A percentile compares a stretch with the other conserved stretches of the same genome.
phyloP scores from a whole-genome alignment of 1,284 basidiomycete species.

The Mrakiaceae sp. region DNA sequence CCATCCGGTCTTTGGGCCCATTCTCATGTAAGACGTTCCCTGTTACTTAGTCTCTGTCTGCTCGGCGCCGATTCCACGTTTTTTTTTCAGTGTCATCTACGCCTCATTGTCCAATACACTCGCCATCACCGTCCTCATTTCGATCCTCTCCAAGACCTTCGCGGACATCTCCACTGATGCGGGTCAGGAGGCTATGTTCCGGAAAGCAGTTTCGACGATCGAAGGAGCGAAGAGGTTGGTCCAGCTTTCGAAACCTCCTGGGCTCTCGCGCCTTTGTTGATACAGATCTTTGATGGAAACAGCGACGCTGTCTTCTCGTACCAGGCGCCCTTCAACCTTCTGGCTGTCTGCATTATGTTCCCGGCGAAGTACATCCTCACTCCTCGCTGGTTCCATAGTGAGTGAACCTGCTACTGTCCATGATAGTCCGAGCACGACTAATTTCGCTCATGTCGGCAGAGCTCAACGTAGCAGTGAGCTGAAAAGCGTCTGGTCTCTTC shows the following conservation, averaged over 20 bases:
- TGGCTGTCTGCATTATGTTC: conserved; percentile 69
- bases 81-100: conserved; percentile 46
- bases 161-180: conserved; percentile 73
- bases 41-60: background rate
- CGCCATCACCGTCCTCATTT: conserved; percentile 40
- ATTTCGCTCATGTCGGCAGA: too few species aligned
- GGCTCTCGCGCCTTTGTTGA: too few species aligned
- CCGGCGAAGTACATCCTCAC: conserved; percentile 64
- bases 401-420: too few species aligned
- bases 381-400: conserved; percentile 31
- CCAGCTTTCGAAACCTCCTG: too few species aligned
- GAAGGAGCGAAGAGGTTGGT: conserved; percentile 47
- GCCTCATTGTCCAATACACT: conserved; percentile 12
- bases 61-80: background rate
- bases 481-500: too few species aligned
- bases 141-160: conserved; percentile 84
- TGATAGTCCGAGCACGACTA: too few species aligned
- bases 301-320: conserved; percentile 80
- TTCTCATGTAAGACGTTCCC: conserved; percentile 45
- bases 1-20: conserved; percentile 70
- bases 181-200: conserved; percentile 64
- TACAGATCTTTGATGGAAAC: too few species aligned
- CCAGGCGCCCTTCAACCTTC: conserved; percentile 75
- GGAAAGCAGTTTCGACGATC: conserved; percentile 76
- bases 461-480: too few species aligned